A percentile compares a stretch with the other conserved stretches of the same genome.
These are phyloP conservation scores for Hypericum androsaemum DNA, from an alignment of 345 rosid genomes.

Conservation along the genomic window DNA sequence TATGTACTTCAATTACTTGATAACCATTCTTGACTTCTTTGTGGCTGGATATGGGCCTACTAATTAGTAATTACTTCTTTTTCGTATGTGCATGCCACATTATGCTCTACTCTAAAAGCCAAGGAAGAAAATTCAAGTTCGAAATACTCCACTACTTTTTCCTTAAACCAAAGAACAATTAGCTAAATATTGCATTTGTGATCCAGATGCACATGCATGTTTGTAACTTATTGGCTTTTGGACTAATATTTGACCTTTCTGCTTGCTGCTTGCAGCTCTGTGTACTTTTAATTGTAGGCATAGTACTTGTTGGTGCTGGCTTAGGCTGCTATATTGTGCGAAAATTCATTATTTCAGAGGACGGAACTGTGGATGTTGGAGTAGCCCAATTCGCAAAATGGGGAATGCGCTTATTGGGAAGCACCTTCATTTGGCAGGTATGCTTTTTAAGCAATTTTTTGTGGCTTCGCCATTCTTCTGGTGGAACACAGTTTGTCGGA, in stretches of 20 bases:
- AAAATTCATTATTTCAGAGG: conserved; percentile 64
- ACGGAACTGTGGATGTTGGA: conserved; percentile 70
- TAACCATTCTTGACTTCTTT: too few relatives aligned
- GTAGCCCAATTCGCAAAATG: conserved; percentile 90
- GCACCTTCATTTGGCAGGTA: conserved; percentile 69
- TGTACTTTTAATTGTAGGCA: conserved; percentile 53
- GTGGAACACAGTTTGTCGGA: background rate
- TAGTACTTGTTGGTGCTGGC: conserved; percentile 82
- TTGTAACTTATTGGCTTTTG: too few relatives aligned
- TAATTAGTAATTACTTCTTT: too few relatives aligned
- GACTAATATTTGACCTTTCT: background rate
- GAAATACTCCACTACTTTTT: too few relatives aligned
- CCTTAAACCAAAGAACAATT: too few relatives aligned
- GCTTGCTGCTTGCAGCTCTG: conserved; percentile 42
- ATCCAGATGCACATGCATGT: background rate
- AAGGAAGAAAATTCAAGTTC: too few relatives aligned
- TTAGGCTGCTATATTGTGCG: conserved; percentile 89
- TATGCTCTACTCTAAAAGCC: too few relatives aligned
- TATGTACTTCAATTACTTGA: too few relatives aligned
- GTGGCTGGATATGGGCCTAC: too few relatives aligned
- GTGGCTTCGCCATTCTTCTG: background rate
- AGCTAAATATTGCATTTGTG: too few relatives aligned
- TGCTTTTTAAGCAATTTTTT: background rate
- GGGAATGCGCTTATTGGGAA: conserved; percentile 74
- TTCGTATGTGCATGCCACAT: too few relatives aligned